These are phyloP conservation scores for Colletotrichum sp. DNA, from an alignment of 2,329 filamentous ascomycete genomes.

Conservation along the genomic window DNA sequence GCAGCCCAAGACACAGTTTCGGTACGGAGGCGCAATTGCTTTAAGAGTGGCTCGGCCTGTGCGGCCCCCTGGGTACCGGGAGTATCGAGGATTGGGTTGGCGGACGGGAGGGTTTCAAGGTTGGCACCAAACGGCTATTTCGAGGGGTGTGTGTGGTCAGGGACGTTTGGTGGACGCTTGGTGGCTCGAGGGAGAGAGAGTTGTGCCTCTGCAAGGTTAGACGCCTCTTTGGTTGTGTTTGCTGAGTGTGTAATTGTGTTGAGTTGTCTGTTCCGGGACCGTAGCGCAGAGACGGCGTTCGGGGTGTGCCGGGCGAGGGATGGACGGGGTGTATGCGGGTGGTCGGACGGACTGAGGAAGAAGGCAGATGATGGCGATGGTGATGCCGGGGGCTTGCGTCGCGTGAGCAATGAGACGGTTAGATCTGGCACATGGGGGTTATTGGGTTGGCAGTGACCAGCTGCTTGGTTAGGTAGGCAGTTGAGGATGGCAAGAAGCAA, in stretches of 20 bases:
- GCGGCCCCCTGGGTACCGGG: constrained; percentile 9
- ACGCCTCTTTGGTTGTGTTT: not conserved
- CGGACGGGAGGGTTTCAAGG: constrained; percentile 16
- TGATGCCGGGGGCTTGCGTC: constrained; percentile 8
- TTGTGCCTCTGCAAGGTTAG: not conserved
- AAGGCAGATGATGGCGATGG: constrained; percentile 8
- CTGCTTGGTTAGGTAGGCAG: not conserved
- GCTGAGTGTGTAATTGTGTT: not conserved
- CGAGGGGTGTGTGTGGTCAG: not conserved
- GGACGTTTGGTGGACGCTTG: not conserved
- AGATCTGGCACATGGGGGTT: not conserved
- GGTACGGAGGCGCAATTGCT: constrained; percentile 16
- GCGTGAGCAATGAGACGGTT: not conserved
- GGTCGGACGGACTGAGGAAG: constrained; percentile 4
- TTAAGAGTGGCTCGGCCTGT: constrained; percentile 17
- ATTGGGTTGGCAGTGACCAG: not conserved
- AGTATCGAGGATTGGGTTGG: constrained; percentile 15
- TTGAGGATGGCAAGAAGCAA: not conserved
- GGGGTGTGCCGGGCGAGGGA: not conserved
- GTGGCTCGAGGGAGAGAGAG: not conserved
- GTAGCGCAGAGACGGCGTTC: constrained; percentile 16
- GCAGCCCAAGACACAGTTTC: constrained; percentile 20
- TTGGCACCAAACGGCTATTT: not conserved
- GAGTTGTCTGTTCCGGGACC: not conserved
- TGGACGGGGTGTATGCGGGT: not conserved